These are phyloP conservation scores for Mycena sp. DNA, from an alignment of 1,284 basidiomycete genomes.

Conservation along the genomic window DNA sequence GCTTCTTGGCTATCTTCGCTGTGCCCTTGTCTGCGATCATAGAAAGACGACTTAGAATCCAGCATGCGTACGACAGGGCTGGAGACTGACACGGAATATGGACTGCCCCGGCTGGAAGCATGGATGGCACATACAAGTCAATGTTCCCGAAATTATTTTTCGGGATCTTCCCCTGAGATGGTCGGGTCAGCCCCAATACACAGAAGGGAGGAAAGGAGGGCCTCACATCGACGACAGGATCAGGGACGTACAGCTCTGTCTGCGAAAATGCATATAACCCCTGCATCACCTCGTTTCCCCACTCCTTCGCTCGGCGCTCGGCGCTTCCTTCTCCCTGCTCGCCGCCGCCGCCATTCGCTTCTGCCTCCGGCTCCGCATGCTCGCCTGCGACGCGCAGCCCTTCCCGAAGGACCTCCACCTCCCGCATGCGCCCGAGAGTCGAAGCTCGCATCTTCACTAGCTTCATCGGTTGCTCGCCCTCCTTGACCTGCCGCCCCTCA, in stretches of 20 bases:
- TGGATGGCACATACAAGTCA: constrained; percentile 94
- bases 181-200: constrained; percentile 23
- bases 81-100: constrained; percentile 86
- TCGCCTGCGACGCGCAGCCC: constrained; percentile 54
- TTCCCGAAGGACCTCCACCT: constrained; percentile 77
- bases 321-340: constrained; percentile 29
- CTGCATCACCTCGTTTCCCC: constrained; percentile 73
- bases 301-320: constrained; percentile 42
- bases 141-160: constrained; percentile 98
- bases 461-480: constrained; percentile 89
- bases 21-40: constrained; percentile 78
- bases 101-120: constrained; percentile 90
- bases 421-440: constrained; percentile 85
- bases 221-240: constrained; percentile 85
- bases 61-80: constrained; percentile 15
- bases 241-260: constrained; percentile 84
- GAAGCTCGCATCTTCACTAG: constrained; percentile 88
- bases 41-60: constrained; percentile 9
- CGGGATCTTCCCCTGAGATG: constrained; percentile 83
- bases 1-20: constrained; percentile 87
- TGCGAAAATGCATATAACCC: constrained; percentile 89
- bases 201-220: constrained; percentile 15
- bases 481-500: constrained; percentile 76
- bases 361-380: constrained; percentile 41
- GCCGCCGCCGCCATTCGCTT: constrained; percentile 38